A percentile compares a stretch with the other conserved stretches of the same genome.
Evolutionary conservation across 352 stramenopile species (phyloP).

Genomic region (Globisporangium rhizosaccharum): DNA sequence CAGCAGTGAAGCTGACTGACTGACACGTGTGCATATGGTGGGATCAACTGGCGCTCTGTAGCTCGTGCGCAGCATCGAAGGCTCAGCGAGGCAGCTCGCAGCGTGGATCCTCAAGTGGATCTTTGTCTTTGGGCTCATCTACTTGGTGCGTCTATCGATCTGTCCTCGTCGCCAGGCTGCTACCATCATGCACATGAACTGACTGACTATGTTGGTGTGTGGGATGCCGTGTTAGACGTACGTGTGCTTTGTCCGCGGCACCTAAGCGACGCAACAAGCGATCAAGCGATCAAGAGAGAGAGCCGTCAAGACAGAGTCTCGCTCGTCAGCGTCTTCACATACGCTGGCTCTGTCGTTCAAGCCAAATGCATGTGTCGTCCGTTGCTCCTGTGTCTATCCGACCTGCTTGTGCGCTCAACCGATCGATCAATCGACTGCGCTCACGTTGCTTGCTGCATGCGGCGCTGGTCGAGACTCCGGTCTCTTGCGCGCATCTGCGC

Average conservation of each 20-base stretch:
- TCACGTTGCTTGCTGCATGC: slow-evolving; percentile 1
- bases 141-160: slow-evolving; percentile 26
- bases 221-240: slow-evolving; percentile 2
- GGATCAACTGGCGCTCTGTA: slow-evolving; percentile 7
- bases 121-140: slow-evolving; percentile 40
- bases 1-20: neutral
- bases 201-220: neutral
- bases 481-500: slow-evolving; percentile 48
- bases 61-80: slow-evolving; percentile 63
- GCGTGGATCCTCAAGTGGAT: slow-evolving; percentile 61
- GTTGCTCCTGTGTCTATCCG: too few relatives aligned
- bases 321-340: too few relatives aligned
- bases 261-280: slow-evolving; percentile 1
- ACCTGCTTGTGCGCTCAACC: too few relatives aligned
- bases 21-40: neutral
- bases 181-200: neutral
- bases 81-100: slow-evolving; percentile 33
- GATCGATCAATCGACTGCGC: too few relatives aligned
- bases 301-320: too few relatives aligned
- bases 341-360: too few relatives aligned
- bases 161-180: neutral
- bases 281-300: neutral
- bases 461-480: slow-evolving; percentile 25
- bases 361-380: neutral
- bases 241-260: slow-evolving; percentile 14